Base-by-base conservation (phyloP, 2,329 filamentous ascomycete genomes). In the Cladosporium sp. region DNA sequence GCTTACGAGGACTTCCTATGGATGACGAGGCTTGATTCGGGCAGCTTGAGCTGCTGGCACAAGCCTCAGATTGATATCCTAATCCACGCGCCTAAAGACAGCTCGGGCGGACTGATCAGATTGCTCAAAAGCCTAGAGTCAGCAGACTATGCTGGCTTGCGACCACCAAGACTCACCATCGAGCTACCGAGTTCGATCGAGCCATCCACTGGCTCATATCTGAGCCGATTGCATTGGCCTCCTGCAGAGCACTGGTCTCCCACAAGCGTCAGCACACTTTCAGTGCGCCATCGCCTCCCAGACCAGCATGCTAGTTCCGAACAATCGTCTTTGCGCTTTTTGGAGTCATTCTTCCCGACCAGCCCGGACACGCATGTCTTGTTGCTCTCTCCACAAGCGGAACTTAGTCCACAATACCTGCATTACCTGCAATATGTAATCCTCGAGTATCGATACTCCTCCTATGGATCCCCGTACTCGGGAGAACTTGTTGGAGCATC, bases 321-420 rank as follows among this genome's bases (percentile, higher is more conserved):
- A 68, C 89, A 93, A 70, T 89, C 89, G 64, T 88, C 92, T 0
- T 82, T 89, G 18, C 88, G 89, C 26, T 91, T 94, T 66, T 80
- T 97, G 5, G 93, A 98, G 79, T 90, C 91, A 0, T 97, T 96
- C 76, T 98, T 93, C 84, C 93, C 95, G 2, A 79, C 82, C 3
- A 82, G 87, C 65, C 82, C 87, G 5, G 78, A 86, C 61, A 89
- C 89, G 11, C 92, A 97, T 75, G 86, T 97, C 2, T 83, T 99
- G n/a, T 79, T 97, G 1, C 84, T 99, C 6, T 93, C 92, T 5
- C 87, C 93, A 1, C 88, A 96, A 70, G 86, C 85, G 1, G 91
- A 98, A 75, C 79, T 98, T 0, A 91, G 91, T 0, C 88, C 89
- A 1, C 85, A 91, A 1, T 98, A 92, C 75, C 94, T 90, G 68